A percentile compares a stretch with the other conserved stretches of the same genome.
These are phyloP conservation scores for Tephrocybe sp. DNA, from an alignment of 768 basidiomycete species.

Conservation along the genomic window DNA sequence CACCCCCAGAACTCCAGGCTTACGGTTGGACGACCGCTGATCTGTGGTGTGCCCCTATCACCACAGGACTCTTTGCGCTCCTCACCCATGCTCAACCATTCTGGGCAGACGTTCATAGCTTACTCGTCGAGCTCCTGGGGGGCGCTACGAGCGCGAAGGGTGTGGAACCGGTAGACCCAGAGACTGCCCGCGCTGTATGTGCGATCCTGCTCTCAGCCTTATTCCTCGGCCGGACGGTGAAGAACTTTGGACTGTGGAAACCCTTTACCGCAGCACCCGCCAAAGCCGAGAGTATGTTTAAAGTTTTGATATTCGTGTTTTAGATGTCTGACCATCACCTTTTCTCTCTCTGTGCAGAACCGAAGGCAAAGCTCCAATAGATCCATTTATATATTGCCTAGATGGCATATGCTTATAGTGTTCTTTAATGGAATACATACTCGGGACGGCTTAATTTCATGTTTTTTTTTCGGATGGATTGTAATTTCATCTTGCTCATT, in stretches of 20 bases:
- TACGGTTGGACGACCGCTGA: slow-evolving; percentile 88
- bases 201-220: slow-evolving; percentile 59
- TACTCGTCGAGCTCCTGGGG: slow-evolving; percentile 47
- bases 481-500: too few relatives aligned
- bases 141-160: slow-evolving; percentile 26
- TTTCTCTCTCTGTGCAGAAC: neutral
- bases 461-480: neutral
- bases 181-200: slow-evolving; percentile 70
- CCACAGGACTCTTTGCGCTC: slow-evolving; percentile 76
- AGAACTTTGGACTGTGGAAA: slow-evolving; percentile 50
- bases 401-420: neutral
- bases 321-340: neutral
- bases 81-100: slow-evolving; percentile 87
- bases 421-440: neutral
- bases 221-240: slow-evolving; percentile 62
- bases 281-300: slow-evolving; percentile 12
- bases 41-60: slow-evolving; percentile 79
- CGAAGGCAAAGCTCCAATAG: slow-evolving; percentile 12
- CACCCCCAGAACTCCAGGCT: slow-evolving; percentile 75
- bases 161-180: slow-evolving; percentile 52
- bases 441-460: too few relatives aligned
- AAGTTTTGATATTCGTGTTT: neutral
- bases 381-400: neutral
- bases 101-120: slow-evolving; percentile 60
- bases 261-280: slow-evolving; percentile 12